These are phyloP conservation scores for Globisporangium cystogenes DNA, from an alignment of 352 stramenopile genomes.

Conservation along the genomic window DNA sequence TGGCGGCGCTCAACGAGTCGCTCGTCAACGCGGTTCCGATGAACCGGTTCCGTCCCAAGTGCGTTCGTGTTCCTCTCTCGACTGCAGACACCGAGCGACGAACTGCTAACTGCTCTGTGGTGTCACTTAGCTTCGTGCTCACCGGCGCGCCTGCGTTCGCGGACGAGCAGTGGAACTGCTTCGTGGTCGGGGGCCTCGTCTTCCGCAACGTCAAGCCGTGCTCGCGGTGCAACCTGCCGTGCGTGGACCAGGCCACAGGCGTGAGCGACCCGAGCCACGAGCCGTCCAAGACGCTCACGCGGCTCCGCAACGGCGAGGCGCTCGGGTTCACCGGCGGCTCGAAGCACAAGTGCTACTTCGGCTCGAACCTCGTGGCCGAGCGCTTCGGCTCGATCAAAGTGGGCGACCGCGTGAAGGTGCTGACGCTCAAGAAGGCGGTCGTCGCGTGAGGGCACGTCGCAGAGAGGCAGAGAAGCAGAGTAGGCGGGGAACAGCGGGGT, in stretches of 20 bases:
- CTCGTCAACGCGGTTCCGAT: constrained; percentile 58
- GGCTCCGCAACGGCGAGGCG: constrained; percentile 47
- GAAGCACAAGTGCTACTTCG: constrained; percentile 64
- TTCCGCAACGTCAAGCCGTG: constrained; percentile 80
- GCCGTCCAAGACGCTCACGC: constrained; percentile 42
- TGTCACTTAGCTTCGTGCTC: constrained; percentile 51
- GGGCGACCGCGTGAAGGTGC: constrained; percentile 47
- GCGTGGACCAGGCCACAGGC: constrained; percentile 66
- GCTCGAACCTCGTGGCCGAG: constrained; percentile 68
- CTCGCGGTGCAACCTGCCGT: constrained; percentile 68
- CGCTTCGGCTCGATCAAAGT: constrained; percentile 24
- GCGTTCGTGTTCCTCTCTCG: no score
- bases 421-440: constrained; percentile 60
- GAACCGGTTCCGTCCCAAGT: constrained; percentile 84
- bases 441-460: constrained; percentile 23
- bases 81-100: no score
- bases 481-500: neutral
- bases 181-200: constrained; percentile 40
- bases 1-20: constrained; percentile 52
- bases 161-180: constrained; percentile 69
- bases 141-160: constrained; percentile 51
- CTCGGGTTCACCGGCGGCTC: constrained; percentile 55
- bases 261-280: constrained; percentile 35
- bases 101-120: no score
- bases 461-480: neutral